Evolutionary conservation across 1,284 basidiomycete genomes (phyloP), one percentile per base, ranked within the genome.

Genomic region (Anthracocystis panici-leucophaei): DNA sequence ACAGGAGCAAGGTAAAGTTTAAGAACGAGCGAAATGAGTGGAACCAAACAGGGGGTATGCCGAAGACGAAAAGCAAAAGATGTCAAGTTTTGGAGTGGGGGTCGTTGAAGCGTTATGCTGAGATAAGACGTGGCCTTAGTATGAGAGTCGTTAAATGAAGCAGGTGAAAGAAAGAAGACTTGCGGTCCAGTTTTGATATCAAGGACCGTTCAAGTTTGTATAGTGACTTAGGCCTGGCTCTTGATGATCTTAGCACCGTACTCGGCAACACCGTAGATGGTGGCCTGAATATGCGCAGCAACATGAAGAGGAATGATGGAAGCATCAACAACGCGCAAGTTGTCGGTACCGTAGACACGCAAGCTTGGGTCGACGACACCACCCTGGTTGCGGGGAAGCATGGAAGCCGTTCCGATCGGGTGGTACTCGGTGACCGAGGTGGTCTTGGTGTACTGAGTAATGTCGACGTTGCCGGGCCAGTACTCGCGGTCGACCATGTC

Each of bases 281-380:
- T 80, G 7, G 80, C 71, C 77, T 77, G 74, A 92, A 89, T 68
- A 92, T 88, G 49, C 91, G 92, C 77, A 23, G 79, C 75, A 41
- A 84, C 51, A 52, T 83, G 76, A 8, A 82, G 48, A 35, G 81
- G 80, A 45, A 84, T 82, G 51, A 86, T 80, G 0, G 77, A 79
- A 20, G 86, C 82, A 60, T 87, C 87, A 46, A 86, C 80, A 16
- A 87, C 85, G 45, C 86, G 82, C 75, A 93, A 87, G 87, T 92
- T 92, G 82, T 88, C 80, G 5, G 88, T 87, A 35, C 91, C 91
- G 83, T 91, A 90, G 10, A 92, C 91, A 77, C 87, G 86, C 42
- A 92, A 85, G 59, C 89, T 86, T 21, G 89, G 85, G 82, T 90
- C 89, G 49, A 92, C 90, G 50, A 92, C 91, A 74, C 91, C 91